phyloP scores from a whole-genome alignment of 208 protist genomes.

The Trypanosoma scelopori region DNA sequence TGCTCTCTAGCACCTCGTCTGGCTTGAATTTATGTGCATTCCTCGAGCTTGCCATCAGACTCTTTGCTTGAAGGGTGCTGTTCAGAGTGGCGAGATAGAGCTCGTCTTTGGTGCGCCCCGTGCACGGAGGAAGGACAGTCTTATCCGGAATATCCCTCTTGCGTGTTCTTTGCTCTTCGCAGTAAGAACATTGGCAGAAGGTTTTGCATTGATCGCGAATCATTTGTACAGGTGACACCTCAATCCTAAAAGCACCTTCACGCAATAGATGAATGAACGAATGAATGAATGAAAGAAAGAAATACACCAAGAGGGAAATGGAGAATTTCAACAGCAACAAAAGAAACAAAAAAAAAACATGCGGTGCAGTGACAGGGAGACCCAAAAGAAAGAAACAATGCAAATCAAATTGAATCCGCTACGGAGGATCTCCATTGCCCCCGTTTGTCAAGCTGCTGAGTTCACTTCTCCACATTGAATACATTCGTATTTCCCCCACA shows the following conservation, averaged over 20 bases:
- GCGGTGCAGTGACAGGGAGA: too few species aligned
- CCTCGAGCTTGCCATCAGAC: conserved; percentile 59
- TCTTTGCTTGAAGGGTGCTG: conserved; percentile 47
- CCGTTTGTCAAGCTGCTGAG: too few species aligned
- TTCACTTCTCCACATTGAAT: too few species aligned
- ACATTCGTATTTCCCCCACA: too few species aligned
- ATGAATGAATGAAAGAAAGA: not conserved
- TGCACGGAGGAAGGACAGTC: conserved; percentile 34
- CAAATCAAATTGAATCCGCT: too few species aligned
- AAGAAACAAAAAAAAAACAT: too few species aligned
- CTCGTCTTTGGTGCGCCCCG: conserved; percentile 58
- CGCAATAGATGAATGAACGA: not conserved
- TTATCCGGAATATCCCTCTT: conserved; percentile 23
- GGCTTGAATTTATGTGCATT: conserved; percentile 77
- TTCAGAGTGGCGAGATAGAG: conserved; percentile 73
- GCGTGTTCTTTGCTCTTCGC: conserved; percentile 33
- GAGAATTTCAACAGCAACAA: conserved; percentile 23
- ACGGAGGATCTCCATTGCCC: too few species aligned
- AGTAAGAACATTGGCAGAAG: conserved; percentile 84
- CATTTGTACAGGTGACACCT: conserved; percentile 30
- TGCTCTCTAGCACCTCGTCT: conserved; percentile 81
- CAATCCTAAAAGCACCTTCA: not conserved
- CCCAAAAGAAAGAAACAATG: too few species aligned
- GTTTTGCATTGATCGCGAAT: conserved; percentile 77
- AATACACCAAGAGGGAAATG: too few species aligned